Evolutionary conservation across 805 yeast genomes (phyloP).

Genomic region (Ogataea sp.): DNA sequence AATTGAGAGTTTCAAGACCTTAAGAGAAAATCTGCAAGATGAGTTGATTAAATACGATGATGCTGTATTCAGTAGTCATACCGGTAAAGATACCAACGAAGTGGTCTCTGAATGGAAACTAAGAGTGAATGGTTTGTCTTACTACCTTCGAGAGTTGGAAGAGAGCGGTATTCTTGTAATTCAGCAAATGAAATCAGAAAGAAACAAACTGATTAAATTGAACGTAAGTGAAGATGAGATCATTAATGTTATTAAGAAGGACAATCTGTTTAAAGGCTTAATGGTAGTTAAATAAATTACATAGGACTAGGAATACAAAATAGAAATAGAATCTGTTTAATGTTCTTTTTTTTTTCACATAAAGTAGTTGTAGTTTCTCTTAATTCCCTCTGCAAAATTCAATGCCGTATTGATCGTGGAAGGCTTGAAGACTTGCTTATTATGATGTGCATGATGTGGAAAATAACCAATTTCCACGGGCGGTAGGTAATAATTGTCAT

Average conservation of each 20-base stretch:
- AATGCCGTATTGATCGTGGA: not conserved
- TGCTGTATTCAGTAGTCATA: conserved; percentile 17
- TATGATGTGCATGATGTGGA: conserved; percentile 24
- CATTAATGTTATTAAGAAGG: conserved; percentile 49
- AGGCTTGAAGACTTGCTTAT: conserved; percentile 29
- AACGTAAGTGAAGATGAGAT: conserved; percentile 68
- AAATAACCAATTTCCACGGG: conserved; percentile 49
- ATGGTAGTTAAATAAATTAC: not conserved
- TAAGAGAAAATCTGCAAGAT: conserved; percentile 11
- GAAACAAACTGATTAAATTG: conserved; percentile 56
- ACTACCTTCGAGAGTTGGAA: conserved; percentile 56
- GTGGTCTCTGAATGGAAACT: conserved; percentile 18
- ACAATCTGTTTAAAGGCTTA: conserved; percentile 32
- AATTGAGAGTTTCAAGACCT: conserved; percentile 21
- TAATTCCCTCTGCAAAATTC: not conserved
- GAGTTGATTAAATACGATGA: conserved; percentile 17
- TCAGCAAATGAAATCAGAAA: conserved; percentile 61
- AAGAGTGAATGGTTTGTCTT: conserved; percentile 52
- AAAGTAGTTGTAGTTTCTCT: conserved; percentile 7
- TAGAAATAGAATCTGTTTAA: not conserved
- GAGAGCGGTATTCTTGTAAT: conserved; percentile 73
- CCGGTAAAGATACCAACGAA: conserved; percentile 1
- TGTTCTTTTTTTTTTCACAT: conserved; percentile 1
- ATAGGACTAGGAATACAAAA: not conserved
- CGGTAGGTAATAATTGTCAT: conserved; percentile 42